Conservation (phyloP, 2,329 filamentous ascomycete species). For the Aspergillus sclerotialis region DNA sequence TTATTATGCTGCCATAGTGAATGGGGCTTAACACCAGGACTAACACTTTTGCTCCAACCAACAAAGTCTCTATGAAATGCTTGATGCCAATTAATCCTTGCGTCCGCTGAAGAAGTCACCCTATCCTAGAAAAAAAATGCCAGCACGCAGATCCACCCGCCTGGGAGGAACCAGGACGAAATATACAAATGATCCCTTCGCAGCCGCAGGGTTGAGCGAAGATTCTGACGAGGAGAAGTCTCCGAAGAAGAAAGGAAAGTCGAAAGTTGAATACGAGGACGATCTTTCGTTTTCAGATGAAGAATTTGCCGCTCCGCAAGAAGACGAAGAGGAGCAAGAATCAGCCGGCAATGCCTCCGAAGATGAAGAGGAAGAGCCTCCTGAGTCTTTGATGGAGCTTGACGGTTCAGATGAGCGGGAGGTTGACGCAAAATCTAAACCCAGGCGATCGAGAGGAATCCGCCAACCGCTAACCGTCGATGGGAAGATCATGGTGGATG, state of each 20-base stretch:
- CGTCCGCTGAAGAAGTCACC: too few relatives aligned
- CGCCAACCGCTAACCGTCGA: slow-evolving; percentile 12
- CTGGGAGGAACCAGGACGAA: slow-evolving; percentile 20
- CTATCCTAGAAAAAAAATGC: slow-evolving; percentile 14
- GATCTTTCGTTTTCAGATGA: slow-evolving; percentile 20
- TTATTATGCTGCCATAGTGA: too few relatives aligned
- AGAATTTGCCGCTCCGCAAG: slow-evolving; percentile 24
- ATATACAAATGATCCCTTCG: slow-evolving; percentile 31
- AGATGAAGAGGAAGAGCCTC: slow-evolving; percentile 7
- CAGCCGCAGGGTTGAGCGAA: slow-evolving; percentile 24
- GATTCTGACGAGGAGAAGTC: slow-evolving; percentile 16
- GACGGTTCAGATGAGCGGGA: slow-evolving; percentile 1
- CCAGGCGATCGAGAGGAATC: slow-evolving; percentile 2
- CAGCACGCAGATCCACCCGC: slow-evolving; percentile 29
- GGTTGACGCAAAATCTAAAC: slow-evolving; percentile 5
- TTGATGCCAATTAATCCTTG: too few relatives aligned
- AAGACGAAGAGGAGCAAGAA: slow-evolving; percentile 13
- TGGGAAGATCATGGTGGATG: slow-evolving; percentile 11
- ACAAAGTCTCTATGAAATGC: too few relatives aligned
- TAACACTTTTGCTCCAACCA: too few relatives aligned
- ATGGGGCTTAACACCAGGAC: too few relatives aligned
- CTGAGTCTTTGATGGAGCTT: slow-evolving; percentile 4
- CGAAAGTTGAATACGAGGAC: slow-evolving; percentile 11
- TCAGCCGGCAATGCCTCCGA: slow-evolving; percentile 5
- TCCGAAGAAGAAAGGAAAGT: slow-evolving; percentile 10